These are phyloP conservation scores for Ramularia endophylla DNA, from an alignment of 2,329 filamentous ascomycete genomes.

Conservation along the genomic window DNA sequence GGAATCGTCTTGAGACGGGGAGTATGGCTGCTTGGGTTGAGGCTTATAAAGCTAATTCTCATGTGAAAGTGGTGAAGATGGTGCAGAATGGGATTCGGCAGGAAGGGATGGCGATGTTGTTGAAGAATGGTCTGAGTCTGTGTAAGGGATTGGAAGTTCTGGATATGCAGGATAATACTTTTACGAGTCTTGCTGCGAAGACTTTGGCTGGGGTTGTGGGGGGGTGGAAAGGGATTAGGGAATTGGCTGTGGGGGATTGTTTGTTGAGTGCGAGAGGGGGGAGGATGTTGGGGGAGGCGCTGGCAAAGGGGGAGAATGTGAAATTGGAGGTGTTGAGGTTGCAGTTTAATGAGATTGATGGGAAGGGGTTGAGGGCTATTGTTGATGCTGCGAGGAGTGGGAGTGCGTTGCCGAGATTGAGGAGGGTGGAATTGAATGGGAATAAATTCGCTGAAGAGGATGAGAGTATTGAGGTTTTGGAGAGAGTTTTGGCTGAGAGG, in stretches of 20 bases:
- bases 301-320: conserved; percentile 68
- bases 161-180: conserved; percentile 97
- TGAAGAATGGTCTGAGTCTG: conserved; percentile 71
- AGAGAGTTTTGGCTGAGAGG: conserved; percentile 47
- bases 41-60: conserved; percentile 72
- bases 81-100: conserved; percentile 96
- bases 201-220: conserved; percentile 70
- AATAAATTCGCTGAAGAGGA: conserved; percentile 93
- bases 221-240: conserved; percentile 68
- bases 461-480: conserved; percentile 60
- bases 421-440: conserved; percentile 88
- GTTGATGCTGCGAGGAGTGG: conserved; percentile 57
- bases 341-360: conserved; percentile 92
- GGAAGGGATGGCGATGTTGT: conserved; percentile 78
- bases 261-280: conserved; percentile 74
- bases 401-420: conserved; percentile 62
- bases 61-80: conserved; percentile 87
- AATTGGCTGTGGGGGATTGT: conserved; percentile 86
- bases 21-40: conserved; percentile 95
- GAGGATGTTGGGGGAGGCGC: conserved; percentile 63
- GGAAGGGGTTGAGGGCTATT: conserved; percentile 65
- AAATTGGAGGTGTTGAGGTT: conserved; percentile 76
- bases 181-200: conserved; percentile 72
- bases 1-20: conserved; percentile 91
- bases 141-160: conserved; percentile 65